Percentiles rank a stretch among this genome's conserved stretches.
Conservation (phyloP, 2,329 filamentous ascomycete genomes). For the Orbilia javanica region DNA sequence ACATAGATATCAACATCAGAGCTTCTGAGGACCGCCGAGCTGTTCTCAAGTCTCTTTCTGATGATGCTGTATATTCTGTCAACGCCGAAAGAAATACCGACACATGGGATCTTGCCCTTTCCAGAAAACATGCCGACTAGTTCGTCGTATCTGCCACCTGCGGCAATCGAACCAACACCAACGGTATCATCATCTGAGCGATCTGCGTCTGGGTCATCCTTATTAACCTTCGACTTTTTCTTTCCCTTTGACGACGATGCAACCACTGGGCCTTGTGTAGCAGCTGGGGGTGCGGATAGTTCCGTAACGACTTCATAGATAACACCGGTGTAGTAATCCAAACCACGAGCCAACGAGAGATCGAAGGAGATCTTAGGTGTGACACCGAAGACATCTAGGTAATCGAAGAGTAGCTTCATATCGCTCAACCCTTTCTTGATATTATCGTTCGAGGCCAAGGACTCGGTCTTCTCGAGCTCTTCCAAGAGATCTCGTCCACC, state of each 20-base stretch:
- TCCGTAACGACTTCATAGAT: slow-evolving; percentile 92
- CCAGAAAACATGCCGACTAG: slow-evolving; percentile 92
- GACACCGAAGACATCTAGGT: slow-evolving; percentile 81
- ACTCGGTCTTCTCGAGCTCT: slow-evolving; percentile 76
- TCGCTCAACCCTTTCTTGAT: slow-evolving; percentile 85
- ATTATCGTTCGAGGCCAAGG: slow-evolving; percentile 77
- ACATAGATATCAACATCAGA: slow-evolving; percentile 91
- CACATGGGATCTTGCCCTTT: slow-evolving; percentile 87
- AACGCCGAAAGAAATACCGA: slow-evolving; percentile 92
- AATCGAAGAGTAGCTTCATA: slow-evolving; percentile 82
- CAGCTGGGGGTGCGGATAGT: slow-evolving; percentile 74
- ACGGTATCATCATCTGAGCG: slow-evolving; percentile 82
- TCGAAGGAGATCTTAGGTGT: slow-evolving; percentile 85
- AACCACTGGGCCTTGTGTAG: slow-evolving; percentile 63
- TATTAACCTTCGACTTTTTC: slow-evolving; percentile 69
- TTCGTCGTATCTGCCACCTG: slow-evolving; percentile 91
- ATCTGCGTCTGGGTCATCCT: slow-evolving; percentile 73
- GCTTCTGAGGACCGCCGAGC: slow-evolving; percentile 70
- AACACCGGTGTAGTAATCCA: slow-evolving; percentile 92
- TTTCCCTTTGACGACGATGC: slow-evolving; percentile 67
- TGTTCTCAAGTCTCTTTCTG: slow-evolving; percentile 78
- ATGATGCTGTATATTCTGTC: slow-evolving; percentile 95
- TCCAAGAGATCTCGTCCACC: slow-evolving; percentile 77
- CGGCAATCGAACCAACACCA: slow-evolving; percentile 87
- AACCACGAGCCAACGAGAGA: slow-evolving; percentile 85